Base-by-base conservation (phyloP, 148 eudicot genomes). In the Amaranthus hypochondriacus region DNA sequence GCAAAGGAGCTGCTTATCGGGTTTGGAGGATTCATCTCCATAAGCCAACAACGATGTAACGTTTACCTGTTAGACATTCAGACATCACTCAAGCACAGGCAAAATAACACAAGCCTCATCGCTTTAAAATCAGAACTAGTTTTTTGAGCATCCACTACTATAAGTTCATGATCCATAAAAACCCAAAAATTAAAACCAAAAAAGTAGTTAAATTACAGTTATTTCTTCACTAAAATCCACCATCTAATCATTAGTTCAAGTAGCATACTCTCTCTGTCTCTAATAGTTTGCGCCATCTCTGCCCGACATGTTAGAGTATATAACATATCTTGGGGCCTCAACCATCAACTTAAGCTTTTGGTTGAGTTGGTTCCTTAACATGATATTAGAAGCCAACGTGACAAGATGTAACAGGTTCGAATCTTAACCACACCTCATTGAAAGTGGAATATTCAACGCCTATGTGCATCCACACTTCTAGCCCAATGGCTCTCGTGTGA, bases 21-120 rank as follows among this genome's bases (percentile, higher is more conserved):
- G 58, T 73, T 77, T 53, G 75, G 76, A 81, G 80, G 87, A 70
- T 85, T 79, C 92, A 86, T 94, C 69, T 86, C 82, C 75, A 76
- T 73, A 54, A 60, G 68, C 52, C 10, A 69, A 73, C 48, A 2
- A 12, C 66, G 47, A 15, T 66, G 42, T 1, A 39, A 46, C 58
- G 7, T 18, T 52, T 48, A 63, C 77, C 83, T 80, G 81, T 54
- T 69, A 63, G 70, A 66, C 67, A 68, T 58, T 57, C 49, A 13
- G 15, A 39, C 42, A 7, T 58, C 51, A 67, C 72, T 75, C 6
- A 75, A 56, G 39, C 60, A 52, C 13, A 73, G 15, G 43, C 11
- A 44, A 53, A 9, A 43, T 48, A 21, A 53, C 18, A 8, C 55
- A 66, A 66, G 0, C 55, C 49, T 48, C 11, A 6, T 50, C 43